Evolutionary conservation across 371 early-diverging fungal genomes (phyloP), one percentile per base, ranked within the genome.

Genomic region (Circinella umbellata): DNA sequence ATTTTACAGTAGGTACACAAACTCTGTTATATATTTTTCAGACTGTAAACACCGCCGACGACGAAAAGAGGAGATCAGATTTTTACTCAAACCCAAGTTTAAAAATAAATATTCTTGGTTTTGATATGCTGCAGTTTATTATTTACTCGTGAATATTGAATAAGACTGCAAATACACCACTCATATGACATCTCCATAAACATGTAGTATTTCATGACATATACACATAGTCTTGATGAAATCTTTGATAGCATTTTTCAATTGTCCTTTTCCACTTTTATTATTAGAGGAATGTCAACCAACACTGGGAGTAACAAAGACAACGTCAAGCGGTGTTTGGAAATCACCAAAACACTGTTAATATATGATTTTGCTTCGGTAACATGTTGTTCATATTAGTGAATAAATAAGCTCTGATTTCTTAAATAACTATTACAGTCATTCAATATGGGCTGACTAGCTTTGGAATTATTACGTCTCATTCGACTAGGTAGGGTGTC

Each of bases 381-480:
- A 55, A 85, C 80, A 75, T 87, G 87, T 35, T 87, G 75, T 4
- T 87, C 87, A 76, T 89, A 87, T 8, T 87, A 72, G 74, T 89
- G 87, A 64, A 89, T 79, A 77, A 80, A 87, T 0, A 3, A 15
- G 51, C 4, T 57, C 34, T 7, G 20, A 82, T 76, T 65, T 81
- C 77, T 67, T 73, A 72, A 46, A 76, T 57, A 10, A 18, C 2
- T 57, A 34, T 57, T 57, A n/a, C 57, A 57, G 0, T 10, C 35
- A 14, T 57, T 34, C 4, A 57, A 57, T 72, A 27, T 86, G 13
- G 61, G 27, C 36, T 60, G 46, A 3, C 63, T 39, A 20, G 61
- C 46, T 39, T 72, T 69, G 36, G 73, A 69, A 37, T n/a, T 79
- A 63, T 27, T 77, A 75, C 36, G 72, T 73, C 38, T 78, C 74